A percentile compares a stretch with the other conserved stretches of the same genome.
phyloP scores from a whole-genome alignment of 148 eudicot species.

The Rhododendron molle region DNA sequence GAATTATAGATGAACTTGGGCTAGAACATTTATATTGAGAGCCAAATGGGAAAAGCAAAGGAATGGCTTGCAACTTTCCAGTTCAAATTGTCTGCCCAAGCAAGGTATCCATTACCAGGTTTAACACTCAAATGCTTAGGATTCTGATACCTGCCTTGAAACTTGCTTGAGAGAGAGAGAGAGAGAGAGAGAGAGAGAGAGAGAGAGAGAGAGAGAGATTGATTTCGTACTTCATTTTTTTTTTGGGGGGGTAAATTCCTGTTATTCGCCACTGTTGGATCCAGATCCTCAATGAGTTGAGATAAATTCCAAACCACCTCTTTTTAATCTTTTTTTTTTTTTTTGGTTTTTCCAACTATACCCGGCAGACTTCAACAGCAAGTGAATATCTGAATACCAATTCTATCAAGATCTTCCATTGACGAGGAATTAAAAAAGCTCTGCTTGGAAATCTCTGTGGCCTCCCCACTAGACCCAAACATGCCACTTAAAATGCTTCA shows the following conservation, averaged over 20 bases:
- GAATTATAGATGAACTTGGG: background rate
- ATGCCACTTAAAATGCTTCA: background rate
- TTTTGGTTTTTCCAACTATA: background rate
- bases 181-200: background rate
- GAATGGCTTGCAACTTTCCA: slow-evolving; percentile 10
- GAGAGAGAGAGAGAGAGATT: background rate
- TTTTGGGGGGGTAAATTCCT: background rate
- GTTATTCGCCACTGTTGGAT: background rate
- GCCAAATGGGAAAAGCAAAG: background rate
- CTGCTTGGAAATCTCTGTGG: background rate
- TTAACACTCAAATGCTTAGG: background rate
- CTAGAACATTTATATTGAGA: background rate
- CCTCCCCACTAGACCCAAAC: background rate
- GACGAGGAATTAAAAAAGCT: background rate
- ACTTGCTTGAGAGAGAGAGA: slow-evolving; percentile 1
- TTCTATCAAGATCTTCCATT: background rate
- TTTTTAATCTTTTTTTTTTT: background rate
- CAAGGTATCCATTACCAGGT: slow-evolving; percentile 19
- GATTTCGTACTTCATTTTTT: background rate
- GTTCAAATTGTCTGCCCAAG: slow-evolving; percentile 8
- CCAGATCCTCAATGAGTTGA: background rate
- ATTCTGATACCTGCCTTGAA: slow-evolving; percentile 24
- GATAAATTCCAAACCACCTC: background rate
- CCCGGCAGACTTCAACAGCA: background rate
- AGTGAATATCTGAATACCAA: background rate